Evolutionary conservation across 805 yeast species (phyloP).

Genomic region (Wickerhamiella bombiphila): DNA sequence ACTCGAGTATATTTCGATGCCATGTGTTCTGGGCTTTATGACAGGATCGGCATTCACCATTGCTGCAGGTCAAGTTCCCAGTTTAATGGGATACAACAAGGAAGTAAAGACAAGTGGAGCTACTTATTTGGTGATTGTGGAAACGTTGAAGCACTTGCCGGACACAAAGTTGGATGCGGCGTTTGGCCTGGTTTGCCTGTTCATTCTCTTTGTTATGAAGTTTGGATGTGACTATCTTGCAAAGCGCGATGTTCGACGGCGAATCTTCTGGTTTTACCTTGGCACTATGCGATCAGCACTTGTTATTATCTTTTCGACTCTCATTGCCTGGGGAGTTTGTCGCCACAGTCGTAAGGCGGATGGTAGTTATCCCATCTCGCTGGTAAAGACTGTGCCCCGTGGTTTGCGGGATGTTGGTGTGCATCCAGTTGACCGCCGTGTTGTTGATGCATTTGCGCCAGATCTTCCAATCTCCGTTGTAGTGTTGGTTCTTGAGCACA

Average conservation of each 20-base stretch:
- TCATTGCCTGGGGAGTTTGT: constrained; percentile 66
- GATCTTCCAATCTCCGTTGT: constrained; percentile 79
- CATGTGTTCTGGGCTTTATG: constrained; percentile 91
- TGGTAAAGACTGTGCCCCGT: constrained; percentile 66
- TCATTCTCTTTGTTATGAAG: constrained; percentile 61
- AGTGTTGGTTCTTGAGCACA: constrained; percentile 75
- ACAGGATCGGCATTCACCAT: constrained; percentile 84
- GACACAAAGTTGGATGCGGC: constrained; percentile 69
- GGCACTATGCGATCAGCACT: constrained; percentile 72
- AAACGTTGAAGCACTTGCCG: constrained; percentile 57
- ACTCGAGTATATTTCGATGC: constrained; percentile 75
- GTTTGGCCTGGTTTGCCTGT: constrained; percentile 65
- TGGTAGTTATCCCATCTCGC: constrained; percentile 32
- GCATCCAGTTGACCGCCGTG: constrained; percentile 46
- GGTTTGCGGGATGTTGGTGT: constrained; percentile 70
- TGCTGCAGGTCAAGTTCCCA: constrained; percentile 74
- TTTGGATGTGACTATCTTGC: constrained; percentile 45
- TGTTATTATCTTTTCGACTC: constrained; percentile 66
- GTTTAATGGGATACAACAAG: constrained; percentile 56
- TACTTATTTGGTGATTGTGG: constrained; percentile 53
- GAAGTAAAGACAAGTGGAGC: constrained; percentile 58
- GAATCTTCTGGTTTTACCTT: constrained; percentile 48
- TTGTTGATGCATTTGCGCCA: constrained; percentile 46
- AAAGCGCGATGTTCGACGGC: constrained; percentile 46
- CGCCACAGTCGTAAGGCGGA: constrained; percentile 27